phyloP scores from a whole-genome alignment of 1,284 basidiomycete genomes.

The Puccinia horiana region DNA sequence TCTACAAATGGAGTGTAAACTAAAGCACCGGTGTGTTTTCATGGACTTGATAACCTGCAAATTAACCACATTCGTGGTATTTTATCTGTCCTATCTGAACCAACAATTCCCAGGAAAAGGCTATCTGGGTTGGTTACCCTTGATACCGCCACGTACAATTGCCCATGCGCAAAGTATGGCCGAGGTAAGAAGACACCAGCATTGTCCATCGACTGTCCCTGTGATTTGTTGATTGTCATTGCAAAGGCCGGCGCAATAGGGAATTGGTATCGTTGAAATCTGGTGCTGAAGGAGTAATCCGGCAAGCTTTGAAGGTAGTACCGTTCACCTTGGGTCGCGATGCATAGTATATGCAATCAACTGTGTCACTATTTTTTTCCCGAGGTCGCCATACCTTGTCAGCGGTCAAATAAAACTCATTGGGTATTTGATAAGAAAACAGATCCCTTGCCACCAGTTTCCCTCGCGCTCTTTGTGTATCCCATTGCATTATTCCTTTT shows the following conservation, averaged over 20 bases:
- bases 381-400: not conserved
- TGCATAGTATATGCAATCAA: not conserved
- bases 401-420: not conserved
- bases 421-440: not conserved
- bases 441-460: too few relatives aligned
- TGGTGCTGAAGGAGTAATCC: too few relatives aligned
- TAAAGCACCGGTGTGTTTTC: too few relatives aligned
- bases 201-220: conserved; percentile 61
- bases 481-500: not conserved
- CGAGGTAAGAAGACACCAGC: conserved; percentile 58
- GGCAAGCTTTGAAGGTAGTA: not conserved
- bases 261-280: conserved; percentile 59
- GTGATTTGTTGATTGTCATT: conserved; percentile 62
- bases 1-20: too few relatives aligned
- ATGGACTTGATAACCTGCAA: too few relatives aligned
- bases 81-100: too few relatives aligned
- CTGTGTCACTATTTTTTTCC: not conserved
- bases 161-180: conserved; percentile 24
- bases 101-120: too few relatives aligned
- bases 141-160: too few relatives aligned
- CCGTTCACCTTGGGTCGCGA: not conserved
- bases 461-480: not conserved
- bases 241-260: conserved; percentile 61
- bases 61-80: too few relatives aligned
- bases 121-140: too few relatives aligned